Conservation (phyloP, 345 rosid species). For the Dovyalis caffra region DNA sequence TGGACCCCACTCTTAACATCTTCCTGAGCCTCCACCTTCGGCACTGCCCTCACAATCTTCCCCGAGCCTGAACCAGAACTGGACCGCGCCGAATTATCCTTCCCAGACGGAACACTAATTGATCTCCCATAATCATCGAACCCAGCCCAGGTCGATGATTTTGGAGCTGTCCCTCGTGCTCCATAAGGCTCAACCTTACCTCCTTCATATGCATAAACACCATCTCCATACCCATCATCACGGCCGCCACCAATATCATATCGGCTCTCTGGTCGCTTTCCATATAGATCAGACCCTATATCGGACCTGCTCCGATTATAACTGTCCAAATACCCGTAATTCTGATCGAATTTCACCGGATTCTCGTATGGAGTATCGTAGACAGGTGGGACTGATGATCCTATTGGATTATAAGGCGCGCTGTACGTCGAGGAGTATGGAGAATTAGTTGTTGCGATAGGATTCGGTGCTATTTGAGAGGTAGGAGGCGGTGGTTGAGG, state of each 20-base stretch:
- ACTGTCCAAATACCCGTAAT: conserved; percentile 42
- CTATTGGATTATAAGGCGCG: conserved; percentile 36
- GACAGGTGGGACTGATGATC: conserved; percentile 43
- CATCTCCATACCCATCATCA: conserved; percentile 74
- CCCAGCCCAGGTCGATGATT: conserved; percentile 62
- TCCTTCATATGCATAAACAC: conserved; percentile 80
- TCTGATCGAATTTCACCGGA: conserved; percentile 56
- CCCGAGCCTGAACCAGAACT: conserved; percentile 37
- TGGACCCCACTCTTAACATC: conserved; percentile 84
- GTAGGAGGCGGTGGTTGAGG: conserved; percentile 34
- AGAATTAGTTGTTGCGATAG: conserved; percentile 17
- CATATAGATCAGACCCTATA: conserved; percentile 56
- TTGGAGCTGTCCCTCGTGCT: conserved; percentile 86
- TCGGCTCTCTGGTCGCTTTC: conserved; percentile 57
- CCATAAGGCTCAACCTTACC: conserved; percentile 91
- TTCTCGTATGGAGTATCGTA: conserved; percentile 50
- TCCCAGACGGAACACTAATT: conserved; percentile 54
- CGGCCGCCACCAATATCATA: conserved; percentile 29
- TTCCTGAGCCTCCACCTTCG: conserved; percentile 79
- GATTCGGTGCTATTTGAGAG: conserved; percentile 16
- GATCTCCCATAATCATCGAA: conserved; percentile 96
- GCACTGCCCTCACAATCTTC: conserved; percentile 90
- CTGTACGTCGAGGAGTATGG: conserved; percentile 41
- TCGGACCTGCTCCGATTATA: conserved; percentile 47
- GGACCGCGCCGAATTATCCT: conserved; percentile 41